These are phyloP conservation scores for Bipolaris victoriae DNA, from an alignment of 2,329 filamentous ascomycete species.

Conservation along the genomic window DNA sequence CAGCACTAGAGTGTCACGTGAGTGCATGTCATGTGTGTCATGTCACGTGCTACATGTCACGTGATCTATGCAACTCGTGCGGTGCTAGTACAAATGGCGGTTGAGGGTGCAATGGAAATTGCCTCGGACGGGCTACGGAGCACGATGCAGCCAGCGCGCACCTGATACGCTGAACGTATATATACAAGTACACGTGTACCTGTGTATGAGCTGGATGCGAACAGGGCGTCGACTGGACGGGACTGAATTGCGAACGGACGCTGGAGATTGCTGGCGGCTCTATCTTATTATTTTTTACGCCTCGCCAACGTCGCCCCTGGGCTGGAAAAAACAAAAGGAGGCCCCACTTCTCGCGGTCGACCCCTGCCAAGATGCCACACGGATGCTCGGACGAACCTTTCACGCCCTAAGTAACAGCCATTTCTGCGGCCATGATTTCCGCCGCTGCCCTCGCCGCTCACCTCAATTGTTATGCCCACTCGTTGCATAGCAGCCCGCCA, in stretches of 20 bases:
- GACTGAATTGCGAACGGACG: not conserved
- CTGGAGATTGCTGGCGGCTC: not conserved
- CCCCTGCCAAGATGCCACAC: slow-evolving; percentile 15
- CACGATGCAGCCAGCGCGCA: not conserved
- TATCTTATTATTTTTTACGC: not conserved
- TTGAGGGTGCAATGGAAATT: not conserved
- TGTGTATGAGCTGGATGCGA: not conserved
- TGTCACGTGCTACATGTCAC: too few species aligned
- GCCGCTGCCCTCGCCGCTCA: slow-evolving; percentile 8
- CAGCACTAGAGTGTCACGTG: not conserved
- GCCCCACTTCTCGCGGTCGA: slow-evolving; percentile 6
- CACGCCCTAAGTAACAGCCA: slow-evolving; percentile 5
- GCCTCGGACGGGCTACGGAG: not conserved
- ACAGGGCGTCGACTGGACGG: not conserved
- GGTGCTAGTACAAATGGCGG: not conserved
- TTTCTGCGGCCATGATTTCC: slow-evolving; percentile 7
- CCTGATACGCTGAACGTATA: too few species aligned
- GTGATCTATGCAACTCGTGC: not conserved
- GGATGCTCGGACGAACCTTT: slow-evolving; percentile 3
- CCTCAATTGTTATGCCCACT: slow-evolving; percentile 9
- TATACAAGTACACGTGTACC: too few species aligned
- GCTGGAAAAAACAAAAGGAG: not conserved
- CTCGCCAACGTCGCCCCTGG: not conserved
- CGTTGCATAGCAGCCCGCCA: slow-evolving; percentile 9
- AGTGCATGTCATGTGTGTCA: rapidly evolving